A percentile compares a stretch with the other conserved stretches of the same genome.
Conservation (phyloP, 1,284 basidiomycete genomes). For the Austroboletus rostrupii region DNA sequence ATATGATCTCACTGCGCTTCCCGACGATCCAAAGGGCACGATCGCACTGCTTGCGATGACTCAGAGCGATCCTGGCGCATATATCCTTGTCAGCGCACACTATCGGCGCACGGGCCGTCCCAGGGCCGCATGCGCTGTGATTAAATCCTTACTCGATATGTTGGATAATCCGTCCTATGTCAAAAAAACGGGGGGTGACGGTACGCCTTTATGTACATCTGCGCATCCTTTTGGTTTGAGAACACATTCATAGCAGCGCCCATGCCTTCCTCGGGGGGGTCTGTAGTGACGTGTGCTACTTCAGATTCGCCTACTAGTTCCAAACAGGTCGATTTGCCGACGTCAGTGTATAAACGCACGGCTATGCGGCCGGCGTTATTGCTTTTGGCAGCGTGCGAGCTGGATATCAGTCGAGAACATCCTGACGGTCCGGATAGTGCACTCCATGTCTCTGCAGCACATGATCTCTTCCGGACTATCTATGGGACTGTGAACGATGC, state of each 20-base stretch:
- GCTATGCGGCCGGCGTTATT: slow-evolving; percentile 27
- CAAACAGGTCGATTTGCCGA: slow-evolving; percentile 8
- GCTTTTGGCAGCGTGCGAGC: slow-evolving; percentile 29
- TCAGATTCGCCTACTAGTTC: slow-evolving; percentile 2
- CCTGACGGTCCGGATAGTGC: slow-evolving; percentile 16
- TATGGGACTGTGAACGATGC: slow-evolving; percentile 25
- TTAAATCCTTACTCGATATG: slow-evolving; percentile 23
- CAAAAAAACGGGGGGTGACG: slow-evolving; percentile 24
- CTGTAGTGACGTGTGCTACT: slow-evolving; percentile 8
- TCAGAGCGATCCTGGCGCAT: slow-evolving; percentile 30
- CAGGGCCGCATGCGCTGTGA: slow-evolving; percentile 25
- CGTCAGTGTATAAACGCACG: slow-evolving; percentile 12
- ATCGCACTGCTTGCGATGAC: slow-evolving; percentile 26
- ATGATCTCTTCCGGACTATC: slow-evolving; percentile 27
- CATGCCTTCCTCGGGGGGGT: slow-evolving; percentile 5
- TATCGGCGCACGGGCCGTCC: slow-evolving; percentile 32
- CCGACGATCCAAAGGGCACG: slow-evolving; percentile 26
- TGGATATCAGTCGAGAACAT: slow-evolving; percentile 30
- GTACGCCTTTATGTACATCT: slow-evolving; percentile 18
- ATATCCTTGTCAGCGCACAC: slow-evolving; percentile 29
- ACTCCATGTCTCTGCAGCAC: slow-evolving; percentile 19
- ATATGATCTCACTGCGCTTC: slow-evolving; percentile 27
- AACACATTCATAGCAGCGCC: slow-evolving; percentile 13
- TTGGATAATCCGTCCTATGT: slow-evolving; percentile 4
- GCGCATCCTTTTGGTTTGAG: slow-evolving; percentile 14